Base-by-base conservation (phyloP, 345 rosid genomes). In the Linum trigynum region DNA sequence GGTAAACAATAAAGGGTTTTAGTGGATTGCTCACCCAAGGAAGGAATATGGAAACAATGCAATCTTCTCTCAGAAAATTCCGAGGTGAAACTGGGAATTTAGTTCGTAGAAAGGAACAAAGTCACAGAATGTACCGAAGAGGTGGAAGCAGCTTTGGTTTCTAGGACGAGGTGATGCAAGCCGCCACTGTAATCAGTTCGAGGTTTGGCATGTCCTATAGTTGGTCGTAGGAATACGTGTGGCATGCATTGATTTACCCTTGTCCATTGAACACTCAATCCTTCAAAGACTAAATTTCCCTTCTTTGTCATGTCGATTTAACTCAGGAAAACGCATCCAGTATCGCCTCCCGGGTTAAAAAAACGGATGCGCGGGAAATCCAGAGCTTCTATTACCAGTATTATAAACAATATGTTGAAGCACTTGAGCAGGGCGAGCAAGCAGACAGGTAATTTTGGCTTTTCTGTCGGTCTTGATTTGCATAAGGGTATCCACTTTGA, bases 391-490 rank as follows among this genome's bases (percentile, higher is more conserved):
- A 62, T 62, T 43, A 43, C 23, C 48, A 62, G 4, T 62, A 62
- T 50, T 62, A 62, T 16, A 17, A 62, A 41, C 40, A 62, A 43
- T 62, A 62, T 62, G 41, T 62, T 62, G 50, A 62, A 62, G 65
- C 65, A 14, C 41, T 62, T 8, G 23, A 62, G 41, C 40, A 62
- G 14, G 65, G 48, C 15, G 65, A 39, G 5, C 40, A 62, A 39
- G 65, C 65, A n/a, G 65, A 62, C 41, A 41, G 50, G 65, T 62
- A 41, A n/a, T 15, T 62, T 40, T 48, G 14, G 53, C 53, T 15
- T 48, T 48, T 48, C 53, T 12, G 53, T 48, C 53, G 2, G 3
- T 48, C 53, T 48, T 48, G 14, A 48, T 39, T 23, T 14, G 3
- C 2, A 39, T 15, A 61, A 61, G 7, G n/a, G 45, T 36, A 38